Evolutionary conservation across 2,329 filamentous ascomycete species (phyloP), one percentile per base, ranked within the genome.

Genomic region (Acrocalymma vagum): DNA sequence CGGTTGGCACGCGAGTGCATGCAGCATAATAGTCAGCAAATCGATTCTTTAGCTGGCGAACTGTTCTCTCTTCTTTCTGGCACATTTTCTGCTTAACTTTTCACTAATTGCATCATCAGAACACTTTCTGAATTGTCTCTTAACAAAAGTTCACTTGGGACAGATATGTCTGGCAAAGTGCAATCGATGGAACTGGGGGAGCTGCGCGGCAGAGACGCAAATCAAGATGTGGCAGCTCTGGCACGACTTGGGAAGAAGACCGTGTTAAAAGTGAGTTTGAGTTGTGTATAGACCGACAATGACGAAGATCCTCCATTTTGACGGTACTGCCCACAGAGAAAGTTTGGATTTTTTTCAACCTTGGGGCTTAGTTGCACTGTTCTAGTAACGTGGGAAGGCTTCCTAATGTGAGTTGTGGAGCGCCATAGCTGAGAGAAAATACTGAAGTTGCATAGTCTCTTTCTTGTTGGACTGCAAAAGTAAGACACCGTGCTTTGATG

Each of bases 381-480:
- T 11, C 34, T 65, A 41, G 50, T 60, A 7, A 63, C 62, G 7
- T 65, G 62, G 62, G 62, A 63, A 31, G 58, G 42, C 1, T 53
- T 51, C 21, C 27, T 65, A 11, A 42, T 56, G 59, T 62, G 31
- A 18, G 60, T 38, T 17, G n/a, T 10, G 25, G 25, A 13, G 11
- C 7, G 5, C 5, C 2, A 9, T 14, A 4, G n/a, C 11, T 25
- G 3, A 8, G n/a, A 15, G 13, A 9, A 7, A n/a, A 9, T 10
- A 13, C 42, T 58, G 29, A 62, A 18, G 2, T 17, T 8, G 1
- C 6, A 15, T 17, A 63, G 58, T 15, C 10, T 63, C 16, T 63
- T 57, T 21, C 44, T 52, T 2, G 34, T 47, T 0, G 51, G 46
- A 3, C 42, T 51, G 15, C 52, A 55, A 32, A 63, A 60, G 53